phyloP scores from a whole-genome alignment of 306 rosid species.

The Sindora glabra region DNA sequence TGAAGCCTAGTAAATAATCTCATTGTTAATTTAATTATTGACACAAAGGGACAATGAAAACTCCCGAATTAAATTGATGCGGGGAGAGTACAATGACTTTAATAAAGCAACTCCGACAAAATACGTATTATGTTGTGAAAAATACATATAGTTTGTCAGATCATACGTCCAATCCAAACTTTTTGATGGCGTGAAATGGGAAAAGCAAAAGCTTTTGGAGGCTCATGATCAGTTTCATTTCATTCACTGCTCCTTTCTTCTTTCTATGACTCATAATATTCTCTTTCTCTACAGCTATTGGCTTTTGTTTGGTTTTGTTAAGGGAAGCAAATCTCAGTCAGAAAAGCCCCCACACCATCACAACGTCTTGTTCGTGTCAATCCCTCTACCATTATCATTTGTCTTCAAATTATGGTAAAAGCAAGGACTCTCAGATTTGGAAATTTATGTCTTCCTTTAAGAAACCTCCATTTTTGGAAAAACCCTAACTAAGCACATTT shows the following conservation, averaged over 20 bases:
- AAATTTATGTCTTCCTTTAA: constrained; percentile 42
- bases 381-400: constrained; percentile 19
- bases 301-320: constrained; percentile 52
- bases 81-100: background rate
- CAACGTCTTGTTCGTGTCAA: constrained; percentile 79
- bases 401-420: constrained; percentile 46
- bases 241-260: constrained; percentile 34
- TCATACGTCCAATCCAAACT: constrained; percentile 79
- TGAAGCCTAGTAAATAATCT: too few relatives aligned
- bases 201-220: constrained; percentile 31
- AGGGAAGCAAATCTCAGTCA: constrained; percentile 66
- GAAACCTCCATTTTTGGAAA: constrained; percentile 60
- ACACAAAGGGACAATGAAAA: constrained; percentile 25
- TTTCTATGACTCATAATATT: constrained; percentile 43
- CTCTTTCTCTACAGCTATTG: constrained; percentile 32
- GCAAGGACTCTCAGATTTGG: constrained; percentile 25
- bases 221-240: background rate
- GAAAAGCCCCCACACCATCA: constrained; percentile 32
- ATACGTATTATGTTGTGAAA: background rate
- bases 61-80: too few relatives aligned
- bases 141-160: constrained; percentile 33
- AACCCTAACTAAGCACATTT: constrained; percentile 28
- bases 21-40: constrained; percentile 16
- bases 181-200: constrained; percentile 46
- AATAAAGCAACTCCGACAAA: background rate